phyloP scores from a whole-genome alignment of 495 filamentous ascomycete species.

The Xylaria castorea region DNA sequence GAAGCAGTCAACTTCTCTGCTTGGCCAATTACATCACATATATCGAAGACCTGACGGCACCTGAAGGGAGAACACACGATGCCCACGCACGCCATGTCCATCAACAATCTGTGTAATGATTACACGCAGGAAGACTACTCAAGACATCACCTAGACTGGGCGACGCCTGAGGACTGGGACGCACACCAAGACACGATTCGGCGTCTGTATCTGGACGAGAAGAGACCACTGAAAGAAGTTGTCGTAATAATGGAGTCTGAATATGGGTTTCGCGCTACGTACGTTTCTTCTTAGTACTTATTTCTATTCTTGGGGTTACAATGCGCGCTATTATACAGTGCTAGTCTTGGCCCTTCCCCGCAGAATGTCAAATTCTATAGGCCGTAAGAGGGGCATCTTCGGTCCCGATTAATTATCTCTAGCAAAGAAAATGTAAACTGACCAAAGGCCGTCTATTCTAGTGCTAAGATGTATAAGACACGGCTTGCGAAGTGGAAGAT shows the following conservation, averaged over 20 bases:
- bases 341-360: slow-evolving; percentile 11
- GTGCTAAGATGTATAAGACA: slow-evolving; percentile 50
- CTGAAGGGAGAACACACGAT: slow-evolving; percentile 9
- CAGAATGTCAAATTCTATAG: slow-evolving; percentile 17
- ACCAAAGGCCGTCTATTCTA: slow-evolving; percentile 9
- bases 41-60: neutral
- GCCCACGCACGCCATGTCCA: slow-evolving; percentile 30
- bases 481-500: slow-evolving; percentile 49
- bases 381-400: neutral
- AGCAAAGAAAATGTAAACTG: neutral
- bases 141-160: slow-evolving; percentile 25
- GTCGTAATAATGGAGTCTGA: slow-evolving; percentile 99
- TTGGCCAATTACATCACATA: neutral
- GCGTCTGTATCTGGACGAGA: slow-evolving; percentile 43
- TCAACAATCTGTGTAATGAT: slow-evolving; percentile 27
- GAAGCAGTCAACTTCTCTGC: neutral
- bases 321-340: neutral
- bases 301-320: slow-evolving; percentile 18
- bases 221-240: slow-evolving; percentile 54
- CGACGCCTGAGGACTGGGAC: slow-evolving; percentile 40
- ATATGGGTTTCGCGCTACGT: slow-evolving; percentile 43
- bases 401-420: neutral
- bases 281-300: slow-evolving; percentile 28
- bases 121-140: slow-evolving; percentile 17
- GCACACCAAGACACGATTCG: slow-evolving; percentile 39